Evolutionary conservation across 345 rosid species (phyloP).

Genomic region (Cardamine chenopodiifolia): DNA sequence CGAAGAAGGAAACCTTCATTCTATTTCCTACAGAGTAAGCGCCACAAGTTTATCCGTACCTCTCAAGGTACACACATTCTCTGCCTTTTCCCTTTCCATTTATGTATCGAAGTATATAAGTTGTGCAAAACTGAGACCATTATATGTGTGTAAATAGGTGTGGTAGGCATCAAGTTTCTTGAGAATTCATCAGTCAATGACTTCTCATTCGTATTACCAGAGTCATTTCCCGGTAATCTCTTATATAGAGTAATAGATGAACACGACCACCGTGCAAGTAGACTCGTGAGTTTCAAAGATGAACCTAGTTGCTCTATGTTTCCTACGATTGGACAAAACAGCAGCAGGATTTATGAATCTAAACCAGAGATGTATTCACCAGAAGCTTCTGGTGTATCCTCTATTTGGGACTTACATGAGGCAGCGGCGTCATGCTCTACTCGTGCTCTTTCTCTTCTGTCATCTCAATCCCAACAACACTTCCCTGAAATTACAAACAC

Average conservation of each 20-base stretch:
- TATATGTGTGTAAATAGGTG: neutral
- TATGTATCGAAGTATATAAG: neutral
- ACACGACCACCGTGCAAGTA: constrained; percentile 47
- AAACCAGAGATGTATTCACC: constrained; percentile 32
- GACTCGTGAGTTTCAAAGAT: constrained; percentile 56
- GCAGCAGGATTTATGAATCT: constrained; percentile 16
- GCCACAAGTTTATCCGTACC: constrained; percentile 50
- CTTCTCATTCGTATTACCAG: constrained; percentile 64
- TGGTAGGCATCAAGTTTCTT: constrained; percentile 46
- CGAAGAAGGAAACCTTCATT: constrained; percentile 83
- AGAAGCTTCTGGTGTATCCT: constrained; percentile 46
- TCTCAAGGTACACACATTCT: constrained; percentile 52
- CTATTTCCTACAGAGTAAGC: constrained; percentile 46
- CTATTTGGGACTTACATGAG: constrained; percentile 42
- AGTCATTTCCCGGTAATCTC: constrained; percentile 47
- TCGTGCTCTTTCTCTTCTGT: constrained; percentile 99
- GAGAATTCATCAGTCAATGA: constrained; percentile 39
- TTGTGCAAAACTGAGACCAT: neutral
- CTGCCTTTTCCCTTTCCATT: constrained; percentile 1
- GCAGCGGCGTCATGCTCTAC: constrained; percentile 45
- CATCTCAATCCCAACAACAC: constrained; percentile 60
- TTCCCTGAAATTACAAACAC: constrained; percentile 46
- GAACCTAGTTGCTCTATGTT: constrained; percentile 44
- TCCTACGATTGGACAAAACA: constrained; percentile 45
- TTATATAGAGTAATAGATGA: constrained; percentile 50